Evolutionary conservation across 1,284 basidiomycete genomes (phyloP).

Genomic region (Inonotus hispidus): DNA sequence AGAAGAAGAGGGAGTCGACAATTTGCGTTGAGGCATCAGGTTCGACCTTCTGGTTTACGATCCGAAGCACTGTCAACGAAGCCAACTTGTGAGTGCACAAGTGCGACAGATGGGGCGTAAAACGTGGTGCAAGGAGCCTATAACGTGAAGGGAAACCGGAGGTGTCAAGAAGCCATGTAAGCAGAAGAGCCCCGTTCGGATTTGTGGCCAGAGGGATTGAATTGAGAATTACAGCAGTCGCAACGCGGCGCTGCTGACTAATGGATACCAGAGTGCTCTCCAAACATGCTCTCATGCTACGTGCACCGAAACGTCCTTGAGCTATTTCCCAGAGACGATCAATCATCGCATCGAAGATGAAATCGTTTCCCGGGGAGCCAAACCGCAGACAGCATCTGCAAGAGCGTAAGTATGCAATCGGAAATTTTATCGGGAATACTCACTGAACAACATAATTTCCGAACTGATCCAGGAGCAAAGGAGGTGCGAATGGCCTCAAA

Average conservation of each 20-base stretch:
- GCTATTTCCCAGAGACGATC: constrained; percentile 98
- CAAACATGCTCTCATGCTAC: constrained; percentile 95
- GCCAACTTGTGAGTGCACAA: constrained; percentile 98
- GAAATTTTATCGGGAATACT: constrained; percentile 28
- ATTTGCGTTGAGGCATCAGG: constrained; percentile 78
- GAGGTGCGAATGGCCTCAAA: constrained; percentile 87
- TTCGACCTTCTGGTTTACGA: constrained; percentile 90
- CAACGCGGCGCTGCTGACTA: constrained; percentile 92
- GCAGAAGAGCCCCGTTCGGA: constrained; percentile 90
- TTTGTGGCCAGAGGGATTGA: constrained; percentile 97
- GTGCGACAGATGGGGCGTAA: constrained; percentile 93
- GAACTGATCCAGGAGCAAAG: constrained; percentile 91
- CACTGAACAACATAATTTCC: constrained; percentile 98
- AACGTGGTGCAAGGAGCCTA: constrained; percentile 87
- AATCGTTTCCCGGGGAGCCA: constrained; percentile 83
- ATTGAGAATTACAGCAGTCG: constrained; percentile 91
- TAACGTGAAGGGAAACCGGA: constrained; percentile 92
- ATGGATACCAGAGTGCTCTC: constrained; percentile 83
- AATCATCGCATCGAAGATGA: constrained; percentile 97
- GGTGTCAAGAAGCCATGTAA: constrained; percentile 96
- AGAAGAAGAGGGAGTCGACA: constrained; percentile 81
- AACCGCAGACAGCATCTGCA: constrained; percentile 86
- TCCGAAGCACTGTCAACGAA: constrained; percentile 87
- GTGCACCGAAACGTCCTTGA: constrained; percentile 93
- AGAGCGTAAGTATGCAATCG: not conserved